Evolutionary conservation across 2,329 filamentous ascomycete species (phyloP), one percentile per base, ranked within the genome.

Genomic region (Alternaria arborescens): DNA sequence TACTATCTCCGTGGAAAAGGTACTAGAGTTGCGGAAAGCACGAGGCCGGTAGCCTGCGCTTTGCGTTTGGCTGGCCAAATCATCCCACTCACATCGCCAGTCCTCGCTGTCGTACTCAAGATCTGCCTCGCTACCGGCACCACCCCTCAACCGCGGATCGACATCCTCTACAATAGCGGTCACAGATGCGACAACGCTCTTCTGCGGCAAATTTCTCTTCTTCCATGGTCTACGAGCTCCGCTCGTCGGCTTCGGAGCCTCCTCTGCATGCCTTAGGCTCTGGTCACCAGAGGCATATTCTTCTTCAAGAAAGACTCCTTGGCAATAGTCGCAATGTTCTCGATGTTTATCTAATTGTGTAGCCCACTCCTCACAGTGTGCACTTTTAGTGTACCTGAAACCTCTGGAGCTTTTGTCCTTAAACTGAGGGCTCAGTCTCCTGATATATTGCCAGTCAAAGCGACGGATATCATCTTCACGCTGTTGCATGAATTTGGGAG

Each of bases 1-100:
- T 5, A 8, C 14, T n/a, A 30, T 16, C 12, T 51, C 55, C 1
- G 22, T 55, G 4, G 46, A 56, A n/a, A 52, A 26, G 8, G 52
- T 52, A 18, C 38, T 54, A 6, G 51, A 60, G 26, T 60, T 55
- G 3, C 57, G 57, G 6, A 55, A 51, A 3, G 43, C 38, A 7
- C 38, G 44, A 18, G 24, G 43, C 16, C n/a, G 40, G 12, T 12
- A 22, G 3, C n/a, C n/a, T n/a, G 43, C 38, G n/a, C 22, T 32
- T 18, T 43, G 55, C 8, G 38, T 47, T 36, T 41, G 51, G 11
- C 5, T n/a, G 7, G 51, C 51, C 14, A 58, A 34, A 20, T 55
- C 2, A 6, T 47, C 12, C 59, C 51, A 62, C n/a, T 58, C 59
- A 4, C 24, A 16, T 34, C 5, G 40, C 55, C 59, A 62, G 7